Evolutionary conservation across 2,329 filamentous ascomycete genomes (phyloP).

Genomic region (Colletotrichum camelliae): DNA sequence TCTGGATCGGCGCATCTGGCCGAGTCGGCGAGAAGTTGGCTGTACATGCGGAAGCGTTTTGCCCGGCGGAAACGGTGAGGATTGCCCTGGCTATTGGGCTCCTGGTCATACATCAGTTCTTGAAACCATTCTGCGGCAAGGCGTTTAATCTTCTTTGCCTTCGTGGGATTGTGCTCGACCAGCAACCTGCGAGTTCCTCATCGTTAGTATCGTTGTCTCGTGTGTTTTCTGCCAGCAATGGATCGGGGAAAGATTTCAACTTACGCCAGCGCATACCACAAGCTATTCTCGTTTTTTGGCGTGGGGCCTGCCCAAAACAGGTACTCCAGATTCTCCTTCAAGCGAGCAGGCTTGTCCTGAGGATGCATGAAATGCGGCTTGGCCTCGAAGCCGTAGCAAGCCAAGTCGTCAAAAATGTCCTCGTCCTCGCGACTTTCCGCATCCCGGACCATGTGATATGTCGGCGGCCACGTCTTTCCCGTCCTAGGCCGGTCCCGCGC

Average conservation of each 20-base stretch:
- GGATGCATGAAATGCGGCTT: not conserved
- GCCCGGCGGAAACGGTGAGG: not conserved
- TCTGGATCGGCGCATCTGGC: not conserved
- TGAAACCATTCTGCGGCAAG: not conserved
- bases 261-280: constrained; percentile 12
- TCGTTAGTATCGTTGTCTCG: not conserved
- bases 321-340: not conserved
- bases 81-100: not conserved
- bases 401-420: not conserved
- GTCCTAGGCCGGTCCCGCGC: not conserved
- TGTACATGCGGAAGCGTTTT: constrained; percentile 6
- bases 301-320: not conserved
- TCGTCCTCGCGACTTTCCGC: not conserved
- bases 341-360: not conserved
- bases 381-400: constrained; percentile 1
- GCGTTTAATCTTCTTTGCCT: not conserved
- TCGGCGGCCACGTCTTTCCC: not conserved
- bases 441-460: not conserved
- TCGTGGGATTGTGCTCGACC: not conserved
- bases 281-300: not conserved
- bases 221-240: not conserved
- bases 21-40: not conserved
- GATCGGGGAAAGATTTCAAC: not conserved
- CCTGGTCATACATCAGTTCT: not conserved
- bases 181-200: not conserved